Evolutionary conservation across 225 moss, liverwort and hornwort genomes (phyloP), one percentile per base, ranked within the genome.

Genomic region (Bryum argenteum): DNA sequence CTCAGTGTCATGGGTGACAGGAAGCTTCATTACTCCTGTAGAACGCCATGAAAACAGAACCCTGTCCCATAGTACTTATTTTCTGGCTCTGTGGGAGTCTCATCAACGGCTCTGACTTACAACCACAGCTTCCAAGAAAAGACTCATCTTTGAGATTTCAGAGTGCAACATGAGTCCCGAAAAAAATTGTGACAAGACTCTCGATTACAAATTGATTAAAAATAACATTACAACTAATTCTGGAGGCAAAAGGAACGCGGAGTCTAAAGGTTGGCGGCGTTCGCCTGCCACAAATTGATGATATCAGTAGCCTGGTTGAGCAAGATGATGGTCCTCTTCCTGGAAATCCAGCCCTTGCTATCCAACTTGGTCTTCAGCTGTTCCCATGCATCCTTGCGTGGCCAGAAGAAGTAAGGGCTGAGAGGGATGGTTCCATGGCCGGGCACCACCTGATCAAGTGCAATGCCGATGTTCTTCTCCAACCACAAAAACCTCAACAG

Each of bases 271-370:
- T 88, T 91, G 70, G 97, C 87, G 33, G 94, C 94, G 72, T 92
- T 98, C 55, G 94, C 90, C 87, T 98, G 97, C 97, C 97, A 98
- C 82, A 98, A 85, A 72, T 98, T 98, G 84, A 98, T 98, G 52
- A 98, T 92, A 63, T 94, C 94, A 6, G 97, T 98, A 33, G 97
- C 94, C 80, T 98, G 94, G 72, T 94, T 94, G 67, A 98, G 89
- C 77, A 98, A 83, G 74, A 94, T 92, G 43, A 98, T 98, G 23
- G 97, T 94, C 59, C 94, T 79, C 80, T 98, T 98, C 54, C 89
- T 80, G 26, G 94, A 98, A 58, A 98, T 94, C 97, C 97, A 98
- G 54, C 82, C 88, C 82, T 98, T 98, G 88, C 92, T 92, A 70
- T 94, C 97, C 45, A 98, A 74, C 82, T 98, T 98, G 2, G 94